phyloP scores from a whole-genome alignment of 2,329 filamentous ascomycete genomes.

The Diaporthe citriasiana region DNA sequence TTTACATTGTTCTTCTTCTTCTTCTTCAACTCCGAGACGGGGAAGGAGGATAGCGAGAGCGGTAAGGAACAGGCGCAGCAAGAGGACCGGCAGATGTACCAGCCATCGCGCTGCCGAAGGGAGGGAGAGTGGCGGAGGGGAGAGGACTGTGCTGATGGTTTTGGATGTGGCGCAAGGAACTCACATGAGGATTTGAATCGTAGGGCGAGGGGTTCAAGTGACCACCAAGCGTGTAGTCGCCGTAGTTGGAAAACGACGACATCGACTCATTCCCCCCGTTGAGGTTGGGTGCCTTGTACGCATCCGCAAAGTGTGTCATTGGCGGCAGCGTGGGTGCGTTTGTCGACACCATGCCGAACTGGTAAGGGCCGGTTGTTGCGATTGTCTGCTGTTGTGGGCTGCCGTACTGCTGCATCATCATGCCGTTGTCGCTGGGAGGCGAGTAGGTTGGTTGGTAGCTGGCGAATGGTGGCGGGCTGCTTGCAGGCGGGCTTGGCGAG shows the following conservation, averaged over 20 bases:
- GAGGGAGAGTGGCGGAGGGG: constrained; percentile 47
- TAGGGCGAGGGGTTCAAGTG: constrained; percentile 75
- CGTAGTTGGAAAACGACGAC: constrained; percentile 74
- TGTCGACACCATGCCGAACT: constrained; percentile 69
- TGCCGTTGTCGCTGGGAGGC: constrained; percentile 69
- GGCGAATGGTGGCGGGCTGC: constrained; percentile 75
- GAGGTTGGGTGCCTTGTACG: constrained; percentile 76
- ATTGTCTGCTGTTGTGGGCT: constrained; percentile 65
- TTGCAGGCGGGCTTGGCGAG: constrained; percentile 46
- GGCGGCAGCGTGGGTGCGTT: constrained; percentile 73
- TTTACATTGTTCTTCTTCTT: constrained; percentile 2
- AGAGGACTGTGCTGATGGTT: constrained; percentile 47
- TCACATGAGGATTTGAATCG: constrained; percentile 82
- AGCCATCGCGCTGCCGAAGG: constrained; percentile 41
- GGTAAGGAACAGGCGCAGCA: constrained; percentile 43
- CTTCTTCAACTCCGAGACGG: constrained; percentile 37
- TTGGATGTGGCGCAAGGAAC: constrained; percentile 64
- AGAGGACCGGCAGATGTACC: constrained; percentile 40
- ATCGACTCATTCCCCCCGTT: constrained; percentile 71
- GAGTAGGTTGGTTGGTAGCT: constrained; percentile 75
- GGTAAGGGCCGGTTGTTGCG: constrained; percentile 67
- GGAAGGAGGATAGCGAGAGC: constrained; percentile 43
- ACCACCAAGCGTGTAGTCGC: constrained; percentile 74
- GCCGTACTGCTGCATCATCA: constrained; percentile 72
- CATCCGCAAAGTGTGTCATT: constrained; percentile 74